phyloP scores from a whole-genome alignment of 2,329 filamentous ascomycete species.

The Sporothrix globosa region DNA sequence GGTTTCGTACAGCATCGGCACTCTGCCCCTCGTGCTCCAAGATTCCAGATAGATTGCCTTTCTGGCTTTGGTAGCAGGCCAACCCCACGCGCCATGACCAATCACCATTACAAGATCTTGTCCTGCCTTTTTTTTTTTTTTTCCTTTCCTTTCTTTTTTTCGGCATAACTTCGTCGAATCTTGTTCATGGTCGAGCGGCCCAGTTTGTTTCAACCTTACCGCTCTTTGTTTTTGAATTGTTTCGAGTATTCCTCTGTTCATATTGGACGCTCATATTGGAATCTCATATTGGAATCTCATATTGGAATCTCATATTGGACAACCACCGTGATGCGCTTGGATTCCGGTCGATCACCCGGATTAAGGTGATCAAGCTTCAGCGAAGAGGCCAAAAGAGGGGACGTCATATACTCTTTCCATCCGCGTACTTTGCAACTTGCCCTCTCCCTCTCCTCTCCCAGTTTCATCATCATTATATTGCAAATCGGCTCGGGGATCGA shows the following conservation, averaged over 20 bases:
- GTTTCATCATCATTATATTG: not conserved
- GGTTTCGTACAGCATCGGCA: too few species aligned
- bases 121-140: too few species aligned
- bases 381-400: not conserved
- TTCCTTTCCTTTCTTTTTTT: not conserved
- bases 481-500: conserved; percentile 8
- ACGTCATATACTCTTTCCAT: too few species aligned
- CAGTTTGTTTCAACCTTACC: conserved; percentile 12
- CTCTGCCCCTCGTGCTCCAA: not conserved
- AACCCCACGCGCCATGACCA: conserved; percentile 6
- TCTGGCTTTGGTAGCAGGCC: too few species aligned
- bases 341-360: conserved; percentile 25
- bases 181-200: not conserved
- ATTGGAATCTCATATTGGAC: not conserved
- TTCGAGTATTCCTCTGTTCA: not conserved
- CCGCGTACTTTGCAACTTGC: too few species aligned
- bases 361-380: not conserved
- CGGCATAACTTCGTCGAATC: not conserved
- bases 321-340: not conserved
- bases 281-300: too few species aligned
- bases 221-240: not conserved
- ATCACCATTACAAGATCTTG: not conserved
- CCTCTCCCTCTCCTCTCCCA: not conserved
- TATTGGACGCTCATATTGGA: too few species aligned
- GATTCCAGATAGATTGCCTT: conserved; percentile 8